A percentile compares a stretch with the other conserved stretches of the same genome.
Conservation (phyloP, 169 alveolate species). For the Plasmodium ovale region DNA sequence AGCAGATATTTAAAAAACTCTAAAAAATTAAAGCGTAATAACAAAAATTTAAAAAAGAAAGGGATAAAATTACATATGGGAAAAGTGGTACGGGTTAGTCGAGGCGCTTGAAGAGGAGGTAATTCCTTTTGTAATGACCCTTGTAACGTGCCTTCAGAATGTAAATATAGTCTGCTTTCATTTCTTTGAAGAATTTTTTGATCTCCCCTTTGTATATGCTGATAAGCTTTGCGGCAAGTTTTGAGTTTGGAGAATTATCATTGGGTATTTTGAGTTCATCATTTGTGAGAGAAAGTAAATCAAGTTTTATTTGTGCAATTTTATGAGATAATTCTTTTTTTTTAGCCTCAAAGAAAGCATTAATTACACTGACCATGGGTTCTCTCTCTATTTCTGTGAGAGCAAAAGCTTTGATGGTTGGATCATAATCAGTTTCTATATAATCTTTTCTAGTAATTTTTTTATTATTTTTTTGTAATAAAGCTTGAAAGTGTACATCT, state of each 20-base stretch:
- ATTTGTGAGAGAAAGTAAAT: constrained; percentile 9
- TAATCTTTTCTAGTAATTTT: neutral
- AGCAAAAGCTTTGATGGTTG: constrained; percentile 33
- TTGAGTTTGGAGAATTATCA: neutral
- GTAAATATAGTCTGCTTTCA: constrained; percentile 33
- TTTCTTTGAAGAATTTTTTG: constrained; percentile 16
- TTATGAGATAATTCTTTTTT: constrained; percentile 28
- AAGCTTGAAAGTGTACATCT: constrained; percentile 14
- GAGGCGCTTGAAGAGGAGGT: constrained; percentile 12
- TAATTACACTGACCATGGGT: constrained; percentile 36
- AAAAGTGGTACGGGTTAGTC: no score
- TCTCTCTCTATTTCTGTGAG: constrained; percentile 20
- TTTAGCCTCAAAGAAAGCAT: constrained; percentile 44
- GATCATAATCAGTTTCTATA: constrained; percentile 2
- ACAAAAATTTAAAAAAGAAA: no score
- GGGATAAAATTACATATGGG: no score
- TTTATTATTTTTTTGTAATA: constrained; percentile 19
- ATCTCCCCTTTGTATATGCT: constrained; percentile 25
- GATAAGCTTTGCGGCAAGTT: constrained; percentile 2
- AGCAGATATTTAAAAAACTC: no score
- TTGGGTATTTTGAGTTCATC: constrained; percentile 6
- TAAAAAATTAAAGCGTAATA: no score
- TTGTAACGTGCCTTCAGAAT: constrained; percentile 11
- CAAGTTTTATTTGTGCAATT: constrained; percentile 40
- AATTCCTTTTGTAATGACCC: constrained; percentile 28